Evolutionary conservation across 2,329 filamentous ascomycete genomes (phyloP), one percentile per base, ranked within the genome.

Genomic region (Paramyrothecium sp.): DNA sequence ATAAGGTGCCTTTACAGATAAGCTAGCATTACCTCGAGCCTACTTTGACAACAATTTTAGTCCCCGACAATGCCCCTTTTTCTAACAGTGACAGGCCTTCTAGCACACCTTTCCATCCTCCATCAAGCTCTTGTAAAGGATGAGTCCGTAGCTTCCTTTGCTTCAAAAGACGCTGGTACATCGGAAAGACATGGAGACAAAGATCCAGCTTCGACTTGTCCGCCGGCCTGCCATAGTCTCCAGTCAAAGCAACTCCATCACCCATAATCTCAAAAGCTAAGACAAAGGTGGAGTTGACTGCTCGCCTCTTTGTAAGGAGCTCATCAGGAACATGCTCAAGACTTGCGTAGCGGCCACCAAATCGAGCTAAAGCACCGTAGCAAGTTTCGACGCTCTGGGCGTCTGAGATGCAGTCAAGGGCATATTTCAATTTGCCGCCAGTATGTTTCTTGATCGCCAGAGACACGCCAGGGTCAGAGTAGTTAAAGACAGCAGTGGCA

Each of bases 401-500:
- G 13, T 53, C 46, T 2, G 58, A 55, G 46, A 73, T 67, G 64
- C 73, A 76, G 63, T 78, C 76, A 65, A 73, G 73, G 16, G 70
- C 74, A 8, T 66, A 57, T 3, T 55, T 56, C 7, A 75, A 62
- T 13, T 61, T 57, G 41, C 64, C 57, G 41, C 58, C 56, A 23
- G 63, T 67, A 46, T 63, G 54, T 16, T 61, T 55, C 5, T 56
- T 60, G 51, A 73, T 69, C 1, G 63, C 57, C 0, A 23, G 54
- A 3, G 59, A 63, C 19, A 60, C 63, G 4, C 55, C 61, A 1
- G 60, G 55, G 12, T 64, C 53, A 21, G 65, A 64, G 63, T 82
- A 78, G 67, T 82, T 75, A 57, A 81, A 78, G 17, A 66, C 69
- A 1, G 63, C 65, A 16, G 73, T 72, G 1, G 79, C 79, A 13